Conservation (phyloP, 192 early-diverging fungal genomes). For the Backusella luteola region DNA sequence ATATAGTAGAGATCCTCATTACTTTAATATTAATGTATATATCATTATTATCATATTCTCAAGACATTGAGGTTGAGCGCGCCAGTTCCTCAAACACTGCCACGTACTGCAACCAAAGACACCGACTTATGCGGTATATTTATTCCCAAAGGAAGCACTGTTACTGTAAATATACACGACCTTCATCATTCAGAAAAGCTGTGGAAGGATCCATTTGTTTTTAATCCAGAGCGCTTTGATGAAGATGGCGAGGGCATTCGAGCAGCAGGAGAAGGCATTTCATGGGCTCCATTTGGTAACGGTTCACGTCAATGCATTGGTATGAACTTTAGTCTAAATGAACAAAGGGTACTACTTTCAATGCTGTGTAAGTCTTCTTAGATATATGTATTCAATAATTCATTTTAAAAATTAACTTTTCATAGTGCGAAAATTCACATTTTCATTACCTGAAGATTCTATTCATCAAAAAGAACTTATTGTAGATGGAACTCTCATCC, state of each 20-base stretch:
- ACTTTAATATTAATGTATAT: not conserved
- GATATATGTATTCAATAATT: slow-evolving; percentile 47
- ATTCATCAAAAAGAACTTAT: slow-evolving; percentile 10
- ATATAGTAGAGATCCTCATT: not conserved
- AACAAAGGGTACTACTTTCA: slow-evolving; percentile 54
- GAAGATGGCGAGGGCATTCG: slow-evolving; percentile 39
- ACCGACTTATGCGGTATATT: slow-evolving; percentile 10
- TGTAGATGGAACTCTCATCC: not conserved
- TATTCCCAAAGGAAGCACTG: slow-evolving; percentile 29
- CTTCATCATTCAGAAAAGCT: slow-evolving; percentile 16
- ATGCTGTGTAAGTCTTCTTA: slow-evolving; percentile 50
- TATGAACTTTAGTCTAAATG: slow-evolving; percentile 59
- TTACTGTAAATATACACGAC: slow-evolving; percentile 9
- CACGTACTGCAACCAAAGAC: slow-evolving; percentile 15
- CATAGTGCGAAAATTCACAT: slow-evolving; percentile 25
- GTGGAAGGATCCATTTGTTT: slow-evolving; percentile 46
- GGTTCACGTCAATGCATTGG: slow-evolving; percentile 62
- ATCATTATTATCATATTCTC: not conserved
- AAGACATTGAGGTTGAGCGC: slow-evolving; percentile 48
- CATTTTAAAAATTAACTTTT: slow-evolving; percentile 18
- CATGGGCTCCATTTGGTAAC: slow-evolving; percentile 58
- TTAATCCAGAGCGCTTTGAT: slow-evolving; percentile 52
- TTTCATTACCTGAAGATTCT: slow-evolving; percentile 15
- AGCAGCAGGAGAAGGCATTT: slow-evolving; percentile 25
- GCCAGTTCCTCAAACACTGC: slow-evolving; percentile 31